Conservation (phyloP, 106 monocot species). For the Hemerocallis citrina region DNA sequence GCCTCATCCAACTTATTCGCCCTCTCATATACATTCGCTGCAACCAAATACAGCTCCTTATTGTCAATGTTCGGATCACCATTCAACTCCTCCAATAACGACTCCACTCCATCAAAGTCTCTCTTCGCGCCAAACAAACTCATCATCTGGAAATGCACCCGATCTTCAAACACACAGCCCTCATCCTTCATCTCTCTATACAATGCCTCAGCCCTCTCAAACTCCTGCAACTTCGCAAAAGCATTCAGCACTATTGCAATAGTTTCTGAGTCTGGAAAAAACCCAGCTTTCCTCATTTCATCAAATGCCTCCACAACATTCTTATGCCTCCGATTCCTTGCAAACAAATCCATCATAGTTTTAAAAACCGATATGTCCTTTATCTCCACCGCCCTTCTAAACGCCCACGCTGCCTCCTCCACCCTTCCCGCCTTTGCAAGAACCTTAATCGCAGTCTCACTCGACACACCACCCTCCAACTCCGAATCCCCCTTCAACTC, state of each 20-base stretch:
- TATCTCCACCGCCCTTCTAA: conserved; percentile 47
- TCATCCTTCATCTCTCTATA: conserved; percentile 83
- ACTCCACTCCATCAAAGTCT: conserved; percentile 59
- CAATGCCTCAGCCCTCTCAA: conserved; percentile 47
- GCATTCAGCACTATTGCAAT: conserved; percentile 67
- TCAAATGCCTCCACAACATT: conserved; percentile 85
- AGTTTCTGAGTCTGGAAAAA: conserved; percentile 69
- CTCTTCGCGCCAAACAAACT: conserved; percentile 58
- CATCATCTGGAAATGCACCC: conserved; percentile 95
- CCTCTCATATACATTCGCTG: conserved; percentile 68
- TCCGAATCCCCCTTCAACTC: conserved; percentile 59
- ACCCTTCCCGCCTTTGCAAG: conserved; percentile 66
- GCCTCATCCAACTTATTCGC: conserved; percentile 84
- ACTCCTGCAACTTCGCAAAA: conserved; percentile 79
- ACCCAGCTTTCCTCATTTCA: conserved; percentile 57
- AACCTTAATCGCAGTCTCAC: conserved; percentile 41
- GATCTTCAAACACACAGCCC: conserved; percentile 63
- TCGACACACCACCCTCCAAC: conserved; percentile 30
- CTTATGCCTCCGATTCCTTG: conserved; percentile 47
- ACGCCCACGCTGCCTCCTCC: conserved; percentile 79
- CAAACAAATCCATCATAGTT: conserved; percentile 73
- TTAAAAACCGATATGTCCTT: conserved; percentile 54
- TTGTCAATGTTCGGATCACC: conserved; percentile 55
- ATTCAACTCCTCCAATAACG: conserved; percentile 44
- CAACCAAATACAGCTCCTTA: conserved; percentile 73